These are phyloP conservation scores for Boechera stricta DNA, from an alignment of 345 rosid genomes.

Conservation along the genomic window DNA sequence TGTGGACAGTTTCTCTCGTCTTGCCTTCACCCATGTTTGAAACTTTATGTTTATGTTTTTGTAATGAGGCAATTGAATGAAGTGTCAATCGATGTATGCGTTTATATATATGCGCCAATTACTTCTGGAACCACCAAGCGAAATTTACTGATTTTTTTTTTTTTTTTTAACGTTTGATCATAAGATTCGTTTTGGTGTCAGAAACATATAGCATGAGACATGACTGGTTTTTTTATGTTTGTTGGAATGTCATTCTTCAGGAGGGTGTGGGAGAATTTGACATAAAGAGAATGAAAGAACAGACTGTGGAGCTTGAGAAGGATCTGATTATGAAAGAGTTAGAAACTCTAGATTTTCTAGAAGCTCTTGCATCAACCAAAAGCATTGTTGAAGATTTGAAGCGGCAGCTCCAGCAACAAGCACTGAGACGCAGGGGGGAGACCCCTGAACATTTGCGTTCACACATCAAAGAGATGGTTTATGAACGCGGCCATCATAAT, in stretches of 20 bases:
- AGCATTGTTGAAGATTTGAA: slow-evolving; percentile 78
- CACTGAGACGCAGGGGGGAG: slow-evolving; percentile 50
- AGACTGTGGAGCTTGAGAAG: slow-evolving; percentile 79
- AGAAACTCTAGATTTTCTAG: slow-evolving; percentile 88
- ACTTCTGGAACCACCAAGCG: background rate
- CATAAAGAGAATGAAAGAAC: slow-evolving; percentile 77
- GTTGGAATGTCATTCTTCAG: slow-evolving; percentile 29
- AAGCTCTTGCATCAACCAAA: slow-evolving; percentile 84
- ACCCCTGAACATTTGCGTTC: slow-evolving; percentile 44
- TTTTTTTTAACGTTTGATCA: too few relatives aligned
- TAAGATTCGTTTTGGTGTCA: background rate
- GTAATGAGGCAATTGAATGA: background rate
- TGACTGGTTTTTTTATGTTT: background rate
- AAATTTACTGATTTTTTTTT: too few relatives aligned
- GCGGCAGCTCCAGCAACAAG: slow-evolving; percentile 75
- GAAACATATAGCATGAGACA: background rate
- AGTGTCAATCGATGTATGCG: background rate
- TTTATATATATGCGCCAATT: background rate
- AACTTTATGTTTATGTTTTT: slow-evolving; percentile 2
- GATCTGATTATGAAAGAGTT: slow-evolving; percentile 92
- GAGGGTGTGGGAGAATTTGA: slow-evolving; percentile 64
- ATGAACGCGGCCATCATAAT: slow-evolving; percentile 45
- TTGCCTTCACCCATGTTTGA: background rate
- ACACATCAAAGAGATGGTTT: slow-evolving; percentile 60
- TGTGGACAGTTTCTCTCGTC: background rate